Evolutionary conservation across 495 filamentous ascomycete genomes (phyloP).

Genomic region (Amphirosellinia nigrospora): DNA sequence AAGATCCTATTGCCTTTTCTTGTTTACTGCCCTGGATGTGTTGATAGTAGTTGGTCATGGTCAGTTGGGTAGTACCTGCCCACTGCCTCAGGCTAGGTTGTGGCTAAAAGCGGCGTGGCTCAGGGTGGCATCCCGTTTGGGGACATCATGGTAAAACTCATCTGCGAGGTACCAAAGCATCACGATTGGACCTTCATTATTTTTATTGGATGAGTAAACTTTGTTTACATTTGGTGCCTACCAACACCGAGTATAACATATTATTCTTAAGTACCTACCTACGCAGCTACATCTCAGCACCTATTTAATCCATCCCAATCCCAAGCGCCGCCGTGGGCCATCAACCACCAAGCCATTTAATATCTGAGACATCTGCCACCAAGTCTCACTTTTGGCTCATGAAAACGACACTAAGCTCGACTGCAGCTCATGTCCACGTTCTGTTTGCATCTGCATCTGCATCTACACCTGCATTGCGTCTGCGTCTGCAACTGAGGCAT

Average conservation of each 20-base stretch:
- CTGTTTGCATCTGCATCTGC: background rate
- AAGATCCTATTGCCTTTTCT: too few species aligned
- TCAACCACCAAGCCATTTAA: background rate
- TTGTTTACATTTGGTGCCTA: background rate
- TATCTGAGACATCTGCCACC: slow-evolving; percentile 5
- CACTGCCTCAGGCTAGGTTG: too few species aligned
- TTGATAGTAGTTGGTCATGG: too few species aligned
- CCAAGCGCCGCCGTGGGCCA: too few species aligned
- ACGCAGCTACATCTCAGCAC: background rate
- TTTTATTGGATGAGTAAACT: background rate
- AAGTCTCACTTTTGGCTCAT: background rate
- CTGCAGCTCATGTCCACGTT: background rate
- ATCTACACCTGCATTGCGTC: background rate
- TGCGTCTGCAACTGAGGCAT: background rate
- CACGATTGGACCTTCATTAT: background rate
- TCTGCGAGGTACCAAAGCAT: background rate
- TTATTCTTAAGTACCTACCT: background rate
- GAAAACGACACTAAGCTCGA: slow-evolving; percentile 26
- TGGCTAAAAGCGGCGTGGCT: too few species aligned
- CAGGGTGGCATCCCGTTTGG: too few species aligned
- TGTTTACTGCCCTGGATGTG: too few species aligned
- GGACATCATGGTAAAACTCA: background rate
- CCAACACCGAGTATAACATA: background rate
- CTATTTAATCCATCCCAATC: too few species aligned
- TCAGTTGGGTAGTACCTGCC: too few species aligned